Percentiles rank a stretch among this genome's conserved stretches.
phyloP scores from a whole-genome alignment of 306 rosid species.

The Citrullus amarus region DNA sequence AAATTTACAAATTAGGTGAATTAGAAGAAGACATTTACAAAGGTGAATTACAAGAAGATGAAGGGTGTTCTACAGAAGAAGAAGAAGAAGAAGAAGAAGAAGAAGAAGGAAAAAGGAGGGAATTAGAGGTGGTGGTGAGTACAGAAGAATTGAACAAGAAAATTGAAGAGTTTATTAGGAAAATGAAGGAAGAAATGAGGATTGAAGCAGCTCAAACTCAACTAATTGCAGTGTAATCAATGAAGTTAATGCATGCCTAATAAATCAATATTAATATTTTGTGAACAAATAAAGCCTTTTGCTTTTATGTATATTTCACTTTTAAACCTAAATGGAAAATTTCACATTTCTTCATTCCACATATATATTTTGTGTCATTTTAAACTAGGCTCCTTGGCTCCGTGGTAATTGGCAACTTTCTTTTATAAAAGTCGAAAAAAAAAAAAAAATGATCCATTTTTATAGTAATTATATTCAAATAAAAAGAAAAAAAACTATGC shows the following conservation, averaged over 20 bases:
- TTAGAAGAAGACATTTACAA: neutral
- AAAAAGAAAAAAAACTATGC: too few relatives aligned
- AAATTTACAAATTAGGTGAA: neutral
- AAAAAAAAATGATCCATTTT: too few relatives aligned
- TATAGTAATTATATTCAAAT: too few relatives aligned
- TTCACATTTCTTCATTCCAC: too few relatives aligned
- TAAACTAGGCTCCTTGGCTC: too few relatives aligned
- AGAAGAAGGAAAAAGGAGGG: neutral
- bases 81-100: neutral
- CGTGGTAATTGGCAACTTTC: too few relatives aligned
- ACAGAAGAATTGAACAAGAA: slow-evolving; percentile 58
- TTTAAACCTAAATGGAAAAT: too few relatives aligned
- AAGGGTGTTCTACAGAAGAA: slow-evolving; percentile 1
- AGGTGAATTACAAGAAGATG: neutral
- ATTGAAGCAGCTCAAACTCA: slow-evolving; percentile 24
- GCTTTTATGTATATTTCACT: too few relatives aligned
- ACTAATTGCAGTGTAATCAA: slow-evolving; percentile 24
- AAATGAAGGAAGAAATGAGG: slow-evolving; percentile 30
- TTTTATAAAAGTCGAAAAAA: too few relatives aligned
- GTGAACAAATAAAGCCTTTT: neutral
- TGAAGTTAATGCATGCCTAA: neutral
- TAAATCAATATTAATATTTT: too few relatives aligned
- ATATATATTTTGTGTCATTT: too few relatives aligned
- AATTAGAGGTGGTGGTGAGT: slow-evolving; percentile 23
- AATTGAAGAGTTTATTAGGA: slow-evolving; percentile 55